Evolutionary conservation across 768 basidiomycete genomes (phyloP).

Genomic region (Ramaria rubella): DNA sequence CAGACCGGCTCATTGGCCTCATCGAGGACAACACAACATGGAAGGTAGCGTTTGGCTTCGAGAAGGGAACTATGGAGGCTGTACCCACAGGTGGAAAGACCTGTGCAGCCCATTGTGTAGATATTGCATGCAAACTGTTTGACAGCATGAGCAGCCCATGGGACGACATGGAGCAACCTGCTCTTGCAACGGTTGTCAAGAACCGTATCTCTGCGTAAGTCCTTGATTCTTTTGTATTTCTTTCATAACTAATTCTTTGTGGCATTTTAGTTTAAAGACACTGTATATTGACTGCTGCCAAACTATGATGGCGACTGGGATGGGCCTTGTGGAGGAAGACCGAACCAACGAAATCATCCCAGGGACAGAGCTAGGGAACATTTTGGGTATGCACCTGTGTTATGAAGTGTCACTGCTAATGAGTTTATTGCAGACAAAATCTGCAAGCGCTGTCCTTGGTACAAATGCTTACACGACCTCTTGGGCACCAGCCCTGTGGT

Average conservation of each 20-base stretch:
- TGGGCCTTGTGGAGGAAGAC: slow-evolving; percentile 12
- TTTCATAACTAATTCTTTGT: not conserved
- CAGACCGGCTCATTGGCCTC: slow-evolving; percentile 17
- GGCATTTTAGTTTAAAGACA: slow-evolving; percentile 6
- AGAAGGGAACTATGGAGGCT: slow-evolving; percentile 13
- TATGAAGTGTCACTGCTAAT: not conserved
- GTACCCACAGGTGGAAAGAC: too few relatives aligned
- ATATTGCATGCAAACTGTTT: slow-evolving; percentile 14
- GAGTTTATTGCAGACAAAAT: slow-evolving; percentile 14
- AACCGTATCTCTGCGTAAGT: slow-evolving; percentile 4
- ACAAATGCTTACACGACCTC: slow-evolving; percentile 18
- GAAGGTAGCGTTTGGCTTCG: slow-evolving; percentile 20
- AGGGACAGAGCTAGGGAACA: slow-evolving; percentile 9
- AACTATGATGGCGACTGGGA: too few relatives aligned
- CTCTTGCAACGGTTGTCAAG: slow-evolving; percentile 2
- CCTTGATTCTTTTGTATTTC: not conserved
- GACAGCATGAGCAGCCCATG: not conserved
- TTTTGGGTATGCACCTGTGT: slow-evolving; percentile 9
- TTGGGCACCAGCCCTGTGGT: slow-evolving; percentile 18
- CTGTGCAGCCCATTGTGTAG: not conserved
- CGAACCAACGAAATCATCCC: not conserved
- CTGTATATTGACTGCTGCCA: not conserved
- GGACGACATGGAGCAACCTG: not conserved
- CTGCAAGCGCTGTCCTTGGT: slow-evolving; percentile 7
- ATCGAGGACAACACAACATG: slow-evolving; percentile 17